phyloP scores from a whole-genome alignment of 192 early-diverging fungal species.

The Coemansia sp. region DNA sequence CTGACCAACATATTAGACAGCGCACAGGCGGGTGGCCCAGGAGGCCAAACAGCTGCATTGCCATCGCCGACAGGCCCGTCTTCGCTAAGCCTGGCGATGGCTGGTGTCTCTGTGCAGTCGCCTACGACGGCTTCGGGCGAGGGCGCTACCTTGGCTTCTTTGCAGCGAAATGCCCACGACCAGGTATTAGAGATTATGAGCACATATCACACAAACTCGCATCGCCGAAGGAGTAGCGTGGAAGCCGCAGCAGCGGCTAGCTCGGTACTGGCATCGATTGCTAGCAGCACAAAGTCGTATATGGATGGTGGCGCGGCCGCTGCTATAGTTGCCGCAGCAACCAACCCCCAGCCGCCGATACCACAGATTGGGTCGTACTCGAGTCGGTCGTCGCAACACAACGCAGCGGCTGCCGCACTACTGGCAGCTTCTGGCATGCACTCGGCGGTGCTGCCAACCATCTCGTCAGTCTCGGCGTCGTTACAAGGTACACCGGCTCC shows the following conservation, averaged over 20 bases:
- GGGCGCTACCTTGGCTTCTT: slow-evolving; percentile 16
- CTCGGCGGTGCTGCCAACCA: slow-evolving; percentile 43
- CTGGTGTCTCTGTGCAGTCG: not conserved
- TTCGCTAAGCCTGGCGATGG: slow-evolving; percentile 3
- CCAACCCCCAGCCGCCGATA: slow-evolving; percentile 9
- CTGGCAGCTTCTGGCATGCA: slow-evolving; percentile 47
- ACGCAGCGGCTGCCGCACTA: slow-evolving; percentile 39
- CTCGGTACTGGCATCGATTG: slow-evolving; percentile 52
- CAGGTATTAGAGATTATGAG: slow-evolving; percentile 51
- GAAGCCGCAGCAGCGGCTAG: slow-evolving; percentile 52
- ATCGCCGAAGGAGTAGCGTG: slow-evolving; percentile 48
- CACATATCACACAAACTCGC: slow-evolving; percentile 40
- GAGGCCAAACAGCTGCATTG: slow-evolving; percentile 1
- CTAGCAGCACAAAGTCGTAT: slow-evolving; percentile 41
- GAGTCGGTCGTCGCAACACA: slow-evolving; percentile 28
- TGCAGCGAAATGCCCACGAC: slow-evolving; percentile 31
- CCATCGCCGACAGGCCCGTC: slow-evolving; percentile 5
- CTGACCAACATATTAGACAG: slow-evolving; percentile 27
- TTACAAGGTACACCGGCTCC: slow-evolving; percentile 44
- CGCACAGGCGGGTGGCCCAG: slow-evolving; percentile 13
- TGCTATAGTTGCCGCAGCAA: slow-evolving; percentile 13
- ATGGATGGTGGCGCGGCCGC: slow-evolving; percentile 17
- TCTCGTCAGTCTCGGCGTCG: slow-evolving; percentile 40
- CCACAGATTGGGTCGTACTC: slow-evolving; percentile 17
- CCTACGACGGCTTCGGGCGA: slow-evolving; percentile 6